Evolutionary conservation across 2,329 filamentous ascomycete species (phyloP), one percentile per base, ranked within the genome.

Genomic region (Alternaria panax): DNA sequence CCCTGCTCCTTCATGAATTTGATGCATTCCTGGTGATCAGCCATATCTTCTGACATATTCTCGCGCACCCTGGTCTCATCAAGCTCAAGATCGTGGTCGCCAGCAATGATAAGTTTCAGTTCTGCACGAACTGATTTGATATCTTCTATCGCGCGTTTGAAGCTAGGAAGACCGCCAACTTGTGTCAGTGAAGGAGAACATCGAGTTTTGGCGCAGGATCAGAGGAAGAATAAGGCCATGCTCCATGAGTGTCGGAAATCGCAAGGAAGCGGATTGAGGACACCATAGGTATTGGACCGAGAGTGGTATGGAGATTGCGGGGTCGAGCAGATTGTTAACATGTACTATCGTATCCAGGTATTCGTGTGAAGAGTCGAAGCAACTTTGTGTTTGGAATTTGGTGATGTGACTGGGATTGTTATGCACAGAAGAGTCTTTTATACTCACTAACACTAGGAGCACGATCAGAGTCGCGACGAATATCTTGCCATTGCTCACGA

Each of bases 11-110:
- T 52, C 28, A 63, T 18, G 18, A 53, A 53, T 0, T 28, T 75
- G 1, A 58, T 24, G 14, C 68, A 45, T 12, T 43, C 22, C 72
- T 72, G 56, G 75, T 76, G 16, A 78, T 78, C 45, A n/a, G 61
- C 41, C 61, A 62, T 50, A 5, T 52, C 51, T 16, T 57, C 55
- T 14, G 20, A 11, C 12, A 28, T 41, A 28, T 54, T 53, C n/a
- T 58, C 18, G 1, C 36, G 20, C 7, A 58, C 14, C 43, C 59
- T 67, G 2, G 28, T 72, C 48, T 77, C 72, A 63, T 88, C 85
- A 0, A 88, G 79, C 3, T 82, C 83, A 18, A 86, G 75, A 66
- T 88, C 86, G 73, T 88, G 86, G 69, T 88, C 88, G 0, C 86
- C 86, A 0, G 86, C 82, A 53, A 88, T 87, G 36, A 87, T 80